Percentiles rank a stretch among this genome's conserved stretches.
These are phyloP conservation scores for Lachancea meyersii DNA, from an alignment of 805 yeast species.

Conservation along the genomic window DNA sequence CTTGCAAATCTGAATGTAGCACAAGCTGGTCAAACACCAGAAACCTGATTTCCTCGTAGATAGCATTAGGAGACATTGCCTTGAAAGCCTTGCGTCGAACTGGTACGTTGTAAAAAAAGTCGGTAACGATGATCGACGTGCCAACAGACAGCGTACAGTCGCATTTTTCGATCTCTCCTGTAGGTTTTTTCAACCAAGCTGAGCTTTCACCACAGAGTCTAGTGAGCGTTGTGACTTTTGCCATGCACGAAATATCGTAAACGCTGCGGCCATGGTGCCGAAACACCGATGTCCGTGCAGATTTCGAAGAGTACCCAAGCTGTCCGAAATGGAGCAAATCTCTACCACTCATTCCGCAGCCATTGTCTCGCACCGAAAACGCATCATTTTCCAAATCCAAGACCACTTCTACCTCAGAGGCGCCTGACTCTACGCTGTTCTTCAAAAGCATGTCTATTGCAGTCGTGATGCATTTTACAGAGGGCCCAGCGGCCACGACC, in stretches of 20 bases:
- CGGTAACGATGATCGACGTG: slow-evolving; percentile 16
- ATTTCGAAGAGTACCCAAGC: slow-evolving; percentile 52
- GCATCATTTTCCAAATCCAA: slow-evolving; percentile 34
- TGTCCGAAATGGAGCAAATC: slow-evolving; percentile 45
- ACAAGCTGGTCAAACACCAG: slow-evolving; percentile 21
- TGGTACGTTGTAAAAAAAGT: slow-evolving; percentile 25
- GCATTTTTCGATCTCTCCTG: neutral
- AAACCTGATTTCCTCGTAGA: slow-evolving; percentile 13
- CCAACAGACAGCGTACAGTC: slow-evolving; percentile 12
- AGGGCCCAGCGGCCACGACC: slow-evolving; percentile 32
- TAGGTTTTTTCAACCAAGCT: slow-evolving; percentile 26
- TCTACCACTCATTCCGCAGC: slow-evolving; percentile 52
- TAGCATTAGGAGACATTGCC: slow-evolving; percentile 11
- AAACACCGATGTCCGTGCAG: slow-evolving; percentile 31
- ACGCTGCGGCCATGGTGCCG: slow-evolving; percentile 78
- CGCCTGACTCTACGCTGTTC: slow-evolving; percentile 51
- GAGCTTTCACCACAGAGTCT: slow-evolving; percentile 29
- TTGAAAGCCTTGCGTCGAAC: slow-evolving; percentile 20
- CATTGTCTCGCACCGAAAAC: slow-evolving; percentile 56
- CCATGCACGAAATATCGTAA: slow-evolving; percentile 44
- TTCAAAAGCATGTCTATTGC: slow-evolving; percentile 47
- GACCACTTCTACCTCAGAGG: slow-evolving; percentile 35
- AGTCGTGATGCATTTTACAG: slow-evolving; percentile 34
- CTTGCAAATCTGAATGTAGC: slow-evolving; percentile 12
- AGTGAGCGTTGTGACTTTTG: slow-evolving; percentile 45